Conservation (phyloP, 805 yeast genomes). For the Yamadazyma philogaea region DNA sequence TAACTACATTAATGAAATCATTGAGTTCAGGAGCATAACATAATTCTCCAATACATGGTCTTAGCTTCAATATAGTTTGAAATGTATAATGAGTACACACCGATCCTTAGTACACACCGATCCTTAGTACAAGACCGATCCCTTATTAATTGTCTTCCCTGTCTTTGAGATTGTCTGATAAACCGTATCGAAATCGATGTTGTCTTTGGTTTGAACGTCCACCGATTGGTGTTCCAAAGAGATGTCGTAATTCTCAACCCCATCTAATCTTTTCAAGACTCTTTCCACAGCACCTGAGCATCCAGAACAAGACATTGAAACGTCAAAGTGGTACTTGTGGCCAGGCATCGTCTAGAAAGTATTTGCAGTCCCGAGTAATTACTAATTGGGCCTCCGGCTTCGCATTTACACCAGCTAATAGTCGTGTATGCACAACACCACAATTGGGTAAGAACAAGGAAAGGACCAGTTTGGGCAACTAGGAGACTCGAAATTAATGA, state of each 20-base stretch:
- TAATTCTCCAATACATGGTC: no score
- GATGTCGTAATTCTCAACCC: slow-evolving; percentile 69
- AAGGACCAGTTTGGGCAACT: no score
- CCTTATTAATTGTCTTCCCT: slow-evolving; percentile 69
- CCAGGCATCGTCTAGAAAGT: slow-evolving; percentile 30
- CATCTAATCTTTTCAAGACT: slow-evolving; percentile 66
- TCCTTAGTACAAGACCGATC: slow-evolving; percentile 13
- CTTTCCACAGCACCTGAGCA: slow-evolving; percentile 85
- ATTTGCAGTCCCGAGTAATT: neutral
- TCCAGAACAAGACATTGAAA: slow-evolving; percentile 82
- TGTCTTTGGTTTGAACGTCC: slow-evolving; percentile 56
- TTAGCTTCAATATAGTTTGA: no score
- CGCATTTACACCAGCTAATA: neutral
- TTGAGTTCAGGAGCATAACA: slow-evolving; percentile 35
- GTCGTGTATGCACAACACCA: neutral
- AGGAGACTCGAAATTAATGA: no score
- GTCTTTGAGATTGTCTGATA: slow-evolving; percentile 80
- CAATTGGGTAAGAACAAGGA: no score
- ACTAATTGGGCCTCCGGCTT: neutral
- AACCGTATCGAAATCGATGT: slow-evolving; percentile 72
- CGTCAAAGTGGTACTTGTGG: slow-evolving; percentile 75
- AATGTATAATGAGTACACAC: neutral
- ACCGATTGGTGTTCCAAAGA: slow-evolving; percentile 81
- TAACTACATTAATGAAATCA: slow-evolving; percentile 44
- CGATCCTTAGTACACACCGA: no score